Base-by-base conservation (phyloP, 2,329 filamentous ascomycete species). In the Neospermospora avenae region DNA sequence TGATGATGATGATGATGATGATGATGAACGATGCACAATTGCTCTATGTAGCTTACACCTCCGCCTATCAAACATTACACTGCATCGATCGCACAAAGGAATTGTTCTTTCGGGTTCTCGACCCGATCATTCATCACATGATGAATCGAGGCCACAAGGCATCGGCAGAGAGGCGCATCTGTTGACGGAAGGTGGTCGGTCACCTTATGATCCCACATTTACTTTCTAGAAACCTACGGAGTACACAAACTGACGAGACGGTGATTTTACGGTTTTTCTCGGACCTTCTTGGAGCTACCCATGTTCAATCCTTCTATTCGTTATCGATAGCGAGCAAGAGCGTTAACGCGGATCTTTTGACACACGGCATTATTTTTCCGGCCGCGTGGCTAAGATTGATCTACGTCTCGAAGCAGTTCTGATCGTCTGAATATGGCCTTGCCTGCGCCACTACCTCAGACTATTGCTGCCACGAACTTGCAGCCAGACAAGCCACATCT, bases 81-180 rank as follows among this genome's bases (percentile, higher is more conserved):
- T 7, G 31, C 28, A 35, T 37, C 48, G 48, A 51, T 18, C 28
- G 7, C 48, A 22, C 11, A 28, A 51, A 35, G 28, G 14, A 4
- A 25, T 49, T 24, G 45, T 49, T 49, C 45, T 49, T 49, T 49
- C 45, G 31, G 48, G 46, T 10, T 51, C 48, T 35, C 48, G 48
- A 35, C n/a, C 18, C 48, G 48, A 51, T 35, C 28, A 51, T 11
- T 18, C 31, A 31, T 34, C 28, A 35, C 16, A 34, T 31, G 28
- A 10, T 31, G 28, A 31, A 31, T 5, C 11, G 11, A 5, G 11
- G 5, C 11, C 2, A 31, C 11, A 6, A 31, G 28, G 28, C 11
- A 31, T n/a, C n/a, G 28, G 28, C 28, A 6, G 6, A 10, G 5
- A 31, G 28, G 28, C 11, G 11, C 28, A 31, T 1, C 28, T 31